phyloP scores from a whole-genome alignment of 257 asterid genomes.

The Gentiana macrophylla region DNA sequence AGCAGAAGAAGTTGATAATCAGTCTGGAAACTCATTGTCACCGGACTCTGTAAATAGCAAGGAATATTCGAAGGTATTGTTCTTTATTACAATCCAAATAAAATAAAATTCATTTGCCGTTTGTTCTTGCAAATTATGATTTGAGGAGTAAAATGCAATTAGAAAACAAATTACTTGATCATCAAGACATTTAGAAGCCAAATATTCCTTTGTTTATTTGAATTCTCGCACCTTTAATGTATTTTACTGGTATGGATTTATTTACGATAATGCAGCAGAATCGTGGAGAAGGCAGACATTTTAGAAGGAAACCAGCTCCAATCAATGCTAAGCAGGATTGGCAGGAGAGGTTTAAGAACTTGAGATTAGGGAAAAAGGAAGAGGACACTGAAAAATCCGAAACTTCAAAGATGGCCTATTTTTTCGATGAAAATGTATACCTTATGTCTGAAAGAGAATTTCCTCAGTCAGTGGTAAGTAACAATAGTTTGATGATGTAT shows the following conservation, averaged over 20 bases:
- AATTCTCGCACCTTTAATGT: too few relatives aligned
- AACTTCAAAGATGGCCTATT: slow-evolving; percentile 65
- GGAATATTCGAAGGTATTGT: slow-evolving; percentile 46
- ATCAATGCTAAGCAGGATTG: slow-evolving; percentile 78
- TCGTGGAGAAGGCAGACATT: slow-evolving; percentile 32
- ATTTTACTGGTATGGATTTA: too few relatives aligned
- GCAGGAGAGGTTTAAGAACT: slow-evolving; percentile 70
- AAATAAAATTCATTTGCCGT: too few relatives aligned
- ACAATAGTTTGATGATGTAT: background rate
- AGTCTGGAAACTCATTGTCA: slow-evolving; percentile 35
- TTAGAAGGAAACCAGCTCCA: slow-evolving; percentile 49
- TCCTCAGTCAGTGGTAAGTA: slow-evolving; percentile 44
- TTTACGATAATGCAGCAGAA: slow-evolving; percentile 34
- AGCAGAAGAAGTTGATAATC: slow-evolving; percentile 45
- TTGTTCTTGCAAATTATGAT: too few relatives aligned
- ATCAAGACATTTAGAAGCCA: too few relatives aligned
- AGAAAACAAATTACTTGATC: too few relatives aligned
- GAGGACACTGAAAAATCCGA: slow-evolving; percentile 52
- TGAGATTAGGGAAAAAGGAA: slow-evolving; percentile 64
- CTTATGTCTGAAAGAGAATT: slow-evolving; percentile 51
- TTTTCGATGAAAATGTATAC: slow-evolving; percentile 75
- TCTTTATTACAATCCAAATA: background rate
- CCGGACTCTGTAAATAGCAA: slow-evolving; percentile 33
- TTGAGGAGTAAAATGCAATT: too few relatives aligned
- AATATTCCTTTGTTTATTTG: too few relatives aligned